Evolutionary conservation across 257 asterid species (phyloP).

Genomic region (Solanum acaule): DNA sequence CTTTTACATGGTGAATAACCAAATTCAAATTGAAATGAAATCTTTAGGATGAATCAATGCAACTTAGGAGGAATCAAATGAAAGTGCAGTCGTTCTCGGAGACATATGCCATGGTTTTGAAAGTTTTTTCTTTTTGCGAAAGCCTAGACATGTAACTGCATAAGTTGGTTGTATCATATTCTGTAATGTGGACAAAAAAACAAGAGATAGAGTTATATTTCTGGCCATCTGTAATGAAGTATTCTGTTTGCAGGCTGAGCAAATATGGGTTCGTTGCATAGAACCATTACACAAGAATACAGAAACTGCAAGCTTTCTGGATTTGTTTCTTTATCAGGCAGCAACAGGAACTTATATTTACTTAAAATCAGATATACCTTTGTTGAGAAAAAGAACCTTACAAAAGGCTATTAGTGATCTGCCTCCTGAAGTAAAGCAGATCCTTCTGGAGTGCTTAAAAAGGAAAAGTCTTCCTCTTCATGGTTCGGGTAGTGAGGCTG

Average conservation of each 20-base stretch:
- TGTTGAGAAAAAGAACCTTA: slow-evolving; percentile 13
- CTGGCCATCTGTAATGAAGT: neutral
- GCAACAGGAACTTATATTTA: neutral
- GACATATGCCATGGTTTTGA: neutral
- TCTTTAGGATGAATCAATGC: neutral
- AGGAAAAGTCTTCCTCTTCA: slow-evolving; percentile 4
- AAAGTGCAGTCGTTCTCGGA: neutral
- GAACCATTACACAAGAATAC: slow-evolving; percentile 26
- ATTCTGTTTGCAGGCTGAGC: slow-evolving; percentile 30
- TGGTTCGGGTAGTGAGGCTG: neutral
- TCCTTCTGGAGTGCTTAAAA: slow-evolving; percentile 31
- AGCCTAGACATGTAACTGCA: neutral
- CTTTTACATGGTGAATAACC: neutral
- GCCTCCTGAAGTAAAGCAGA: slow-evolving; percentile 21
- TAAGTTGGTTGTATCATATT: neutral
- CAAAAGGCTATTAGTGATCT: slow-evolving; percentile 25
- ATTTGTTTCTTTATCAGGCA: slow-evolving; percentile 8
- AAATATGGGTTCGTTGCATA: slow-evolving; percentile 28
- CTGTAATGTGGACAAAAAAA: neutral
- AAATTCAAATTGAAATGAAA: neutral
- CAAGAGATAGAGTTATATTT: neutral
- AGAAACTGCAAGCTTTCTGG: slow-evolving; percentile 9
- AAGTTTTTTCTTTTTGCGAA: neutral
- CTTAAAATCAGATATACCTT: slow-evolving; percentile 13
- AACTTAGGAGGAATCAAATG: neutral